Percentiles rank a stretch among this genome's conserved stretches.
Evolutionary conservation across 78 protist genomes (phyloP).

Genomic region (Dictyostelium brefeldianum): DNA sequence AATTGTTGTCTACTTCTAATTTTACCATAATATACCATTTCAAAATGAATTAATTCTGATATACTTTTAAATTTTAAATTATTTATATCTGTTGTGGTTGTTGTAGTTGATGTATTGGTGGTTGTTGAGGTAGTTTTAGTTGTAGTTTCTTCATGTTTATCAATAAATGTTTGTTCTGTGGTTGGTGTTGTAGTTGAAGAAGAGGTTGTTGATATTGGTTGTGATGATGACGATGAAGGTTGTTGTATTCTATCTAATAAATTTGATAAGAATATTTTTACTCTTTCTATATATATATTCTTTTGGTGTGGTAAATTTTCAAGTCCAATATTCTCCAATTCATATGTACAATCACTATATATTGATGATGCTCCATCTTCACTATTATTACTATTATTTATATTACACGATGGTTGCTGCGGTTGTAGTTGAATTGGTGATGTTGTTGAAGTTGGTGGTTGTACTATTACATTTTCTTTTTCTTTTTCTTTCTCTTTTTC

Average conservation of each 20-base stretch:
- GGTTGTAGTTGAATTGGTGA: neutral
- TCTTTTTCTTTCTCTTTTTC: neutral
- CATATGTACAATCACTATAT: constrained; percentile 18
- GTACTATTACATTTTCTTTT: neutral
- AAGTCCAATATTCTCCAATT: constrained; percentile 23
- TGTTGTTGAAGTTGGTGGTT: no score
- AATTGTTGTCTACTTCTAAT: constrained; percentile 33
- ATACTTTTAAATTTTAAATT: constrained; percentile 2
- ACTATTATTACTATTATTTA: neutral
- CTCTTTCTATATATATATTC: constrained; percentile 20
- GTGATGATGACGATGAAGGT: neutral
- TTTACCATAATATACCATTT: constrained; percentile 27
- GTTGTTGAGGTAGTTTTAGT: neutral
- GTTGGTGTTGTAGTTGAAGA: neutral
- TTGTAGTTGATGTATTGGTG: neutral
- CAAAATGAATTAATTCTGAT: constrained; percentile 32
- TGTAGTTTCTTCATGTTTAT: neutral
- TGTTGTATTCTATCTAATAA: constrained; percentile 2
- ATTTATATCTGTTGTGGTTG: neutral
- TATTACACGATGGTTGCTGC: neutral
- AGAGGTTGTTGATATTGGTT: neutral
- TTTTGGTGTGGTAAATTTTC: constrained; percentile 40
- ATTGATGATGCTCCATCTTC: neutral
- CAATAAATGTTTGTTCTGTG: neutral
- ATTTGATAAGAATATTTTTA: constrained; percentile 32